Evolutionary conservation across 2,329 filamentous ascomycete species (phyloP).

Genomic region (Ceratocystis colombiana): DNA sequence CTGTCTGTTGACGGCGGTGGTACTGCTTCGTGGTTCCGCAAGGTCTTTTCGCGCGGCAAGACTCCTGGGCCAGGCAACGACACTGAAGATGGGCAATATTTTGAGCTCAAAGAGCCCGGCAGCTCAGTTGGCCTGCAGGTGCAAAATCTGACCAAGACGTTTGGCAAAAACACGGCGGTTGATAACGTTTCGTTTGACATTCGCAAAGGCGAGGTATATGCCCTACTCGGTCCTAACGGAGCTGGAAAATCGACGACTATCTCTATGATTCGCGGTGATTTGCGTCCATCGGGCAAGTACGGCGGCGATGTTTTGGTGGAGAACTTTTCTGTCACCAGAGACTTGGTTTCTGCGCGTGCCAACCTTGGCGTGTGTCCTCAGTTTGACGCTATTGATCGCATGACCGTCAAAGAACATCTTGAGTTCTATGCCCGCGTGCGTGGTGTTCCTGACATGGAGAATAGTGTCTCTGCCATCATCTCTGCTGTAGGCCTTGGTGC

Average conservation of each 20-base stretch:
- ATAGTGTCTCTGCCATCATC: conserved; percentile 72
- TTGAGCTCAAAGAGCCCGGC: conserved; percentile 30
- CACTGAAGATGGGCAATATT: conserved; percentile 51
- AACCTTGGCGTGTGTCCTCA: conserved; percentile 88
- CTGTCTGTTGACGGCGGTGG: conserved; percentile 74
- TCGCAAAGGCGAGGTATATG: conserved; percentile 71
- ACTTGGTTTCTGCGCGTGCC: conserved; percentile 60
- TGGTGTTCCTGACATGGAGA: conserved; percentile 61
- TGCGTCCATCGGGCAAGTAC: conserved; percentile 60
- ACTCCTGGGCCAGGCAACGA: background rate
- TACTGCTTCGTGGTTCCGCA: conserved; percentile 44
- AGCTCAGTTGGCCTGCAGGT: conserved; percentile 62
- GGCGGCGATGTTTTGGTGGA: conserved; percentile 77
- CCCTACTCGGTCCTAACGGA: conserved; percentile 79
- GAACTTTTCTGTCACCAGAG: conserved; percentile 60
- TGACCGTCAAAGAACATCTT: conserved; percentile 82
- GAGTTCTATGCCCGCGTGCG: conserved; percentile 78
- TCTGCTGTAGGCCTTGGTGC: conserved; percentile 64
- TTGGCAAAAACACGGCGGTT: conserved; percentile 67
- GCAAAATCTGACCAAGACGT: conserved; percentile 68
- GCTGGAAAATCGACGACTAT: conserved; percentile 89
- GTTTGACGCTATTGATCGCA: conserved; percentile 76
- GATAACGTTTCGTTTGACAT: conserved; percentile 81
- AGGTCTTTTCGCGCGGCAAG: conserved; percentile 33
- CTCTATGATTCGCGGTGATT: conserved; percentile 78